Evolutionary conservation across 768 basidiomycete genomes (phyloP).

Genomic region (Crassisporium funariophilum): DNA sequence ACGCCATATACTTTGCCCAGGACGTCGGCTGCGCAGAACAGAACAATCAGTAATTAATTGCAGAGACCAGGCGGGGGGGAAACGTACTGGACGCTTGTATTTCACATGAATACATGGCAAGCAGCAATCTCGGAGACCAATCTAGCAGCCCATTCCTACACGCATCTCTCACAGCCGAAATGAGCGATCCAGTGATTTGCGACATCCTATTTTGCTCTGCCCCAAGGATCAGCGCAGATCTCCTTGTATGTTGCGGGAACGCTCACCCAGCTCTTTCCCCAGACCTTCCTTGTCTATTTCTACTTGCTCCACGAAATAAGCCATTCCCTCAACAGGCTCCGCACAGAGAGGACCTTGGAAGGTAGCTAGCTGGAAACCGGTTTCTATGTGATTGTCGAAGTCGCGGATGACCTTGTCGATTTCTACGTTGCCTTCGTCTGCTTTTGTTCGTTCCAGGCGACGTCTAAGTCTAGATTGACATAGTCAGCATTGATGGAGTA

Average conservation of each 20-base stretch:
- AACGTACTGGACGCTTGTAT: slow-evolving; percentile 94
- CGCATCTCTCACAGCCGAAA: slow-evolving; percentile 85
- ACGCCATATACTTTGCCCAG: slow-evolving; percentile 97
- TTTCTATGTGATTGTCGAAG: slow-evolving; percentile 85
- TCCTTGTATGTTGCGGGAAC: neutral
- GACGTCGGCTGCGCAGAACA: slow-evolving; percentile 74
- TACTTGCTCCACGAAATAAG: slow-evolving; percentile 83
- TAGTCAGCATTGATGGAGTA: slow-evolving; percentile 7
- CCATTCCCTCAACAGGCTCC: slow-evolving; percentile 93
- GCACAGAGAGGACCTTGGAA: slow-evolving; percentile 95
- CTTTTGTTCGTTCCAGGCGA: slow-evolving; percentile 45
- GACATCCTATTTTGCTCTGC: slow-evolving; percentile 78
- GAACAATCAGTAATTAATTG: slow-evolving; percentile 9
- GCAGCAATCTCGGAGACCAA: slow-evolving; percentile 96
- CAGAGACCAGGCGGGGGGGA: slow-evolving; percentile 10
- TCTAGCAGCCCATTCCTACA: slow-evolving; percentile 90
- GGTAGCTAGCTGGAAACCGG: slow-evolving; percentile 92
- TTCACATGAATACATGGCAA: slow-evolving; percentile 99
- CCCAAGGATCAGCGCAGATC: too few relatives aligned
- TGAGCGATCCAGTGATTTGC: slow-evolving; percentile 88
- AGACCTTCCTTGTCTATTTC: slow-evolving; percentile 60
- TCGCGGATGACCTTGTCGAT: slow-evolving; percentile 44
- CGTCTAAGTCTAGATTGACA: slow-evolving; percentile 48
- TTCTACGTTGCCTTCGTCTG: slow-evolving; percentile 31
- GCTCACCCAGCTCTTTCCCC: slow-evolving; percentile 67